phyloP scores from a whole-genome alignment of 2,329 filamentous ascomycete species.

The Epichloe hybrida region DNA sequence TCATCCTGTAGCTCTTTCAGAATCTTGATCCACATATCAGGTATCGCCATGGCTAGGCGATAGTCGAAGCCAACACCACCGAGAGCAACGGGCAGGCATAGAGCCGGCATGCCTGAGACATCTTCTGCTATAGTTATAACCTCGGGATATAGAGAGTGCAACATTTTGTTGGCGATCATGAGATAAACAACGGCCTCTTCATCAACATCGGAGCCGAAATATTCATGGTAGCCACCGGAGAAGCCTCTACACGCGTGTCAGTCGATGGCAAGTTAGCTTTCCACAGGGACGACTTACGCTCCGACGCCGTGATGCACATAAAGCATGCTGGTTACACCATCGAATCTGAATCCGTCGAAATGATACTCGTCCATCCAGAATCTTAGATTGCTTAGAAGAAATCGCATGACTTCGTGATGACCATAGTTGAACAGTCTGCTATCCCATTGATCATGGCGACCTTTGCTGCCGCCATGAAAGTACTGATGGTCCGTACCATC shows the following conservation, averaged over 20 bases:
- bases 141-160: slow-evolving; percentile 79
- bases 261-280: neutral
- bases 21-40: slow-evolving; percentile 98
- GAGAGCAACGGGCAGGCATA: slow-evolving; percentile 72
- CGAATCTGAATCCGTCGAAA: slow-evolving; percentile 95
- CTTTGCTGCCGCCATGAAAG: slow-evolving; percentile 78
- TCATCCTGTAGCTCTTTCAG: slow-evolving; percentile 85
- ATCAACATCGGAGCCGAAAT: slow-evolving; percentile 80
- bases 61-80: slow-evolving; percentile 97
- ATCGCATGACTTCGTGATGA: slow-evolving; percentile 85
- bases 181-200: slow-evolving; percentile 91
- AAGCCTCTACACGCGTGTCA: slow-evolving; percentile 52
- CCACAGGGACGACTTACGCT: slow-evolving; percentile 47
- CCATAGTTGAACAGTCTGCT: slow-evolving; percentile 96
- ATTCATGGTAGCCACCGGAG: slow-evolving; percentile 95
- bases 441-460: slow-evolving; percentile 88
- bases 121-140: slow-evolving; percentile 91
- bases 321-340: slow-evolving; percentile 97
- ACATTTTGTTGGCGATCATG: slow-evolving; percentile 91
- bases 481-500: slow-evolving; percentile 92
- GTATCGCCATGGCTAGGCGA: slow-evolving; percentile 90
- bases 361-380: slow-evolving; percentile 99
- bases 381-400: slow-evolving; percentile 83
- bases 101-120: slow-evolving; percentile 95
- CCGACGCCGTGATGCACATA: slow-evolving; percentile 94